Evolutionary conservation across 179 eudicot genomes (phyloP).

Genomic region (Spinacia oleracea): DNA sequence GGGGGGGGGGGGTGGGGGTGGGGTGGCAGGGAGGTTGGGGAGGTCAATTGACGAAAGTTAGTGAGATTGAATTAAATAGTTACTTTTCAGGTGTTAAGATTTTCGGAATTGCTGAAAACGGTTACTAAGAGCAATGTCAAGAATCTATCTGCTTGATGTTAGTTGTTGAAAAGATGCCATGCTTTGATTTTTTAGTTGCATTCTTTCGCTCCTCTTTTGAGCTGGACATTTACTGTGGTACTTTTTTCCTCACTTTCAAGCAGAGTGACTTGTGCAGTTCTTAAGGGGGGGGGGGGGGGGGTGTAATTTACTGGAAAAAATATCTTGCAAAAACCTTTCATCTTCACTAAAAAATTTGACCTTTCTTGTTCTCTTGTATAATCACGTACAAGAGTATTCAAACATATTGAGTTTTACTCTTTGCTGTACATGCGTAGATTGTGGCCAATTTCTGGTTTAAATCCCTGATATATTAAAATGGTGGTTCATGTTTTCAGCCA

Average conservation of each 20-base stretch:
- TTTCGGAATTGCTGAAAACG: background rate
- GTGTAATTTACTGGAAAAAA: background rate
- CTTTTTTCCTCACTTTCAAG: background rate
- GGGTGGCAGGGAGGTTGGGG: too few relatives aligned
- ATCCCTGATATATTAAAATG: background rate
- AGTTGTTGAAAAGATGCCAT: background rate
- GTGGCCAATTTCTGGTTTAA: slow-evolving; percentile 3
- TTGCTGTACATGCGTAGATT: background rate
- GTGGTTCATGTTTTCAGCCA: slow-evolving; percentile 46
- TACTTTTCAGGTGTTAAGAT: background rate
- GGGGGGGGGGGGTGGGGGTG: background rate
- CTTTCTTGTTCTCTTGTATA: background rate
- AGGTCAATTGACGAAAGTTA: too few relatives aligned
- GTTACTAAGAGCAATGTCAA: background rate
- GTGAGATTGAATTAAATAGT: background rate
- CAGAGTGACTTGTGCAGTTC: background rate
- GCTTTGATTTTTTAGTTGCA: background rate
- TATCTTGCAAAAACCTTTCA: background rate
- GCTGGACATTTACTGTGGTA: background rate
- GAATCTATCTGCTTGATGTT: background rate
- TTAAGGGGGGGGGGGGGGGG: background rate
- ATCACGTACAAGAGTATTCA: slow-evolving; percentile 3
- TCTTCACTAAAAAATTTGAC: background rate
- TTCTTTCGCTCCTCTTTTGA: background rate
- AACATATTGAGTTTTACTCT: slow-evolving; percentile 3